Base-by-base conservation (phyloP, 306 rosid genomes). In the Styphnolobium japonicum region DNA sequence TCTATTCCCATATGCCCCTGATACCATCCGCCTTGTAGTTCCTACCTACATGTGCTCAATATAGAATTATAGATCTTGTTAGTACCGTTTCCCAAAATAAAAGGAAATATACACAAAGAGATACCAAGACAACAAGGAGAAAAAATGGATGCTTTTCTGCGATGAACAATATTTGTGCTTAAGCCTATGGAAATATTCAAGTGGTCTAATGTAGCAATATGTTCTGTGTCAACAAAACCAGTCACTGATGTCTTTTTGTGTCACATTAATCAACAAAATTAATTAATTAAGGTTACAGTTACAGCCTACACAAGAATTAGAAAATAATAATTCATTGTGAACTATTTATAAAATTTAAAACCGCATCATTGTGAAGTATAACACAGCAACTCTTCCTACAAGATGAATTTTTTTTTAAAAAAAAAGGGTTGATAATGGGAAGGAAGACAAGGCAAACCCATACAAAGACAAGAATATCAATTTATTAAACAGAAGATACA, bases 21-120 rank as follows among this genome's bases (percentile, higher is more conserved):
- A 94, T 77, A 95, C 93, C 84, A 72, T 87, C 79, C 83, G 86
- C 82, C 99, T 93, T 34, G 98, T 95, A 71, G 78, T 84, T 85
- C 99, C 98, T 70, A 91, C 96, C 99, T 95, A 82, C 85, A 90
- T 31, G 78, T 19, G 75, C 75, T 37, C 87, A 85, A 82, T 48
- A 62, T 48, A 46, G 76, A 76, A 76, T 71, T 71, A 60, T 76
- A 55, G 57, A 78, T 64, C 22, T 76, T 60, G 87, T 86, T 33
- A 85, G 52, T 18, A 75, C 9, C 18, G 73, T 40, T 67, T 85
- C 48, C 37, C 62, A 67, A 80, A 69, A 64, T 49, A 72, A 39
- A 60, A 61, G 6, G 49, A 67, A 75, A 78, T 33, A 49, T 0
- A 61, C 57, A 49, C 66, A 71, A 70, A 49, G 37, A 69, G 14